These are phyloP conservation scores for Saccharomyces jurei DNA, from an alignment of 805 yeast genomes.

Conservation along the genomic window DNA sequence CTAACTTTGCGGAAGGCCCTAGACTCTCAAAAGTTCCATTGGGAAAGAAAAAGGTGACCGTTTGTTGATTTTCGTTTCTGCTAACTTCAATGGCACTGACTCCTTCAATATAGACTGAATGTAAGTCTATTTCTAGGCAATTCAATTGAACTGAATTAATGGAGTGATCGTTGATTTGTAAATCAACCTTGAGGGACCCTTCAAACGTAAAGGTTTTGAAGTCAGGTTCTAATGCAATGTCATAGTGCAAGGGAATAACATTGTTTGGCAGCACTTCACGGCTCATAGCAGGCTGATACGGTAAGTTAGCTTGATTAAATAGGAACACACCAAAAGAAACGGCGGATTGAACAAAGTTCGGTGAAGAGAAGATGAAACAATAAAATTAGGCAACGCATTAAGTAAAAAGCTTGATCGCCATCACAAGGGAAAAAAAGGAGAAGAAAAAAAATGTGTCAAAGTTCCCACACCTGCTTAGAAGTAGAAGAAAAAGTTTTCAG, in stretches of 20 bases:
- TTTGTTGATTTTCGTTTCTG: constrained; percentile 49
- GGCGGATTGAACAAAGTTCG: neutral
- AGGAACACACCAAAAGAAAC: neutral
- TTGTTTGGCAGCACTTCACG: constrained; percentile 48
- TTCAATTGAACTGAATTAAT: constrained; percentile 47
- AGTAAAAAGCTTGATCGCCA: neutral
- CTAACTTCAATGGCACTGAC: constrained; percentile 37
- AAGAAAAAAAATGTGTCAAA: neutral
- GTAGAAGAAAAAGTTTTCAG: neutral
- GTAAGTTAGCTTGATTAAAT: constrained; percentile 5
- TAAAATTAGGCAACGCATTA: neutral
- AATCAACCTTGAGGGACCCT: constrained; percentile 47
- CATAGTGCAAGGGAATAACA: constrained; percentile 68
- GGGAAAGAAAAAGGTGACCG: constrained; percentile 51
- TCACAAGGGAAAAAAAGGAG: neutral
- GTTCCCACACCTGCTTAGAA: neutral
- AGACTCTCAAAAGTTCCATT: constrained; percentile 25
- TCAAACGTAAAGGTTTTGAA: constrained; percentile 49
- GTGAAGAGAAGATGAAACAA: neutral
- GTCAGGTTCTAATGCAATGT: constrained; percentile 54
- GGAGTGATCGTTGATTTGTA: constrained; percentile 40
- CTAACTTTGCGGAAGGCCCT: constrained; percentile 39
- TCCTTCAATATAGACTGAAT: constrained; percentile 35
- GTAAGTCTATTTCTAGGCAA: constrained; percentile 57
- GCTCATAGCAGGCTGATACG: constrained; percentile 1